A percentile compares a stretch with the other conserved stretches of the same genome.
Evolutionary conservation across 2,329 filamentous ascomycete species (phyloP).

Genomic region (Kalaharituber pfeilii): DNA sequence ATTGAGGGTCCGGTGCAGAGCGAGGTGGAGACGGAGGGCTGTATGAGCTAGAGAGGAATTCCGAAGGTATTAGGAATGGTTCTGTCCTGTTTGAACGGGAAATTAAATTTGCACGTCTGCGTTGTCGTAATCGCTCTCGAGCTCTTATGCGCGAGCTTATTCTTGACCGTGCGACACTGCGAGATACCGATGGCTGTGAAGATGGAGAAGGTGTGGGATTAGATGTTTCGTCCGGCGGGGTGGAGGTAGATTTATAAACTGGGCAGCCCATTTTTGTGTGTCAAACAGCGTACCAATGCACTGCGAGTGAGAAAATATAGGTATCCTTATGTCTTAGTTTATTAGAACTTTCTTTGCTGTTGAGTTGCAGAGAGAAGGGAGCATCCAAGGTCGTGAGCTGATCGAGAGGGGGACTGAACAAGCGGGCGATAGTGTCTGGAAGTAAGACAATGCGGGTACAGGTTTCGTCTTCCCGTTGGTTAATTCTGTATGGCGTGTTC

Average conservation of each 20-base stretch:
- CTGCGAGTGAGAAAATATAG: neutral
- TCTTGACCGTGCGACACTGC: neutral
- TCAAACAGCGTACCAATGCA: neutral
- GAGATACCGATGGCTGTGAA: neutral
- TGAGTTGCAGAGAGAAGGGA: neutral
- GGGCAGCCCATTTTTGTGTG: neutral
- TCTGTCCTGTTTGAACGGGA: neutral
- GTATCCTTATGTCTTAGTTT: too few relatives aligned
- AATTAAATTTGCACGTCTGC: neutral
- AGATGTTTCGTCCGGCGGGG: neutral
- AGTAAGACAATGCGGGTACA: neutral
- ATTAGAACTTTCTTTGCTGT: neutral
- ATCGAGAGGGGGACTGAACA: neutral
- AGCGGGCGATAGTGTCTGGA: neutral
- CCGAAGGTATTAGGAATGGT: neutral
- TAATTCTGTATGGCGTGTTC: neutral
- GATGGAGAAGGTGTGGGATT: neutral
- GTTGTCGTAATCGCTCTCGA: neutral
- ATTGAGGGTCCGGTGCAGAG: neutral
- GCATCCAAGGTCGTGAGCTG: neutral
- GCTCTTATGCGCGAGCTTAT: neutral
- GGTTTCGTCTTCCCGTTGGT: neutral
- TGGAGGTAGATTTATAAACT: slow-evolving; percentile 1
- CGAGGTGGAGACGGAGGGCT: neutral
- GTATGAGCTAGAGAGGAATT: neutral